phyloP scores from a whole-genome alignment of 2,329 filamentous ascomycete species.

The Fusarium humuli region DNA sequence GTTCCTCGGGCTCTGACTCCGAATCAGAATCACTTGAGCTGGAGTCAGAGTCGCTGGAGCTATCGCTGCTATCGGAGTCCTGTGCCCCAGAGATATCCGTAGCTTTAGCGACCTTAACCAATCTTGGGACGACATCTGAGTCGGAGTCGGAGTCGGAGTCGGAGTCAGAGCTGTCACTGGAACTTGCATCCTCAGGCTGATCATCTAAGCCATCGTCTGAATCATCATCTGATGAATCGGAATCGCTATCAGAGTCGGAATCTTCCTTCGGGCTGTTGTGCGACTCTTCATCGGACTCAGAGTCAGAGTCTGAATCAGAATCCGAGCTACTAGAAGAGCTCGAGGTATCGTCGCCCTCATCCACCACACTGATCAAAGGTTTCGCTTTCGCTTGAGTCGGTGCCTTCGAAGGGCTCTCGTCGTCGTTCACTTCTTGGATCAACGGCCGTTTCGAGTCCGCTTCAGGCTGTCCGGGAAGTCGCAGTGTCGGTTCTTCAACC shows the following conservation, averaged over 20 bases:
- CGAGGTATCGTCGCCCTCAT: constrained; percentile 27
- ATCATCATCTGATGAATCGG: not conserved
- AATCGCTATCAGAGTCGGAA: constrained; percentile 49
- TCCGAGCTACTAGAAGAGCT: constrained; percentile 42
- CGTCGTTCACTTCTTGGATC: constrained; percentile 46
- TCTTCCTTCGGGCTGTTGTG: constrained; percentile 52
- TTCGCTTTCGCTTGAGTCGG: not conserved
- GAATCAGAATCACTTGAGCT: constrained; percentile 46
- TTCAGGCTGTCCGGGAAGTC: constrained; percentile 14
- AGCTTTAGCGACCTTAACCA: not conserved
- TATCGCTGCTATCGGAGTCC: constrained; percentile 33
- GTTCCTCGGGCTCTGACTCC: constrained; percentile 52
- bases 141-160: not conserved
- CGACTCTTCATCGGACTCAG: constrained; percentile 51
- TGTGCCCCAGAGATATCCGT: constrained; percentile 21
- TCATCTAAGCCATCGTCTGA: not conserved
- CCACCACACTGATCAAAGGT: constrained; percentile 16
- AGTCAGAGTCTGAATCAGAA: constrained; percentile 46
- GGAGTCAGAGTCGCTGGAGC: constrained; percentile 38
- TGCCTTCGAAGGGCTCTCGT: not conserved
- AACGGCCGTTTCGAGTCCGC: constrained; percentile 42
- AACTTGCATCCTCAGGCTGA: constrained; percentile 11
- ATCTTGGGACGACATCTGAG: not conserved
- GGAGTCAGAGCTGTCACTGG: constrained; percentile 18
- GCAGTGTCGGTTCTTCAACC: constrained; percentile 11